These are phyloP conservation scores for Lentinula sp. DNA, from an alignment of 768 basidiomycete species.

Conservation along the genomic window DNA sequence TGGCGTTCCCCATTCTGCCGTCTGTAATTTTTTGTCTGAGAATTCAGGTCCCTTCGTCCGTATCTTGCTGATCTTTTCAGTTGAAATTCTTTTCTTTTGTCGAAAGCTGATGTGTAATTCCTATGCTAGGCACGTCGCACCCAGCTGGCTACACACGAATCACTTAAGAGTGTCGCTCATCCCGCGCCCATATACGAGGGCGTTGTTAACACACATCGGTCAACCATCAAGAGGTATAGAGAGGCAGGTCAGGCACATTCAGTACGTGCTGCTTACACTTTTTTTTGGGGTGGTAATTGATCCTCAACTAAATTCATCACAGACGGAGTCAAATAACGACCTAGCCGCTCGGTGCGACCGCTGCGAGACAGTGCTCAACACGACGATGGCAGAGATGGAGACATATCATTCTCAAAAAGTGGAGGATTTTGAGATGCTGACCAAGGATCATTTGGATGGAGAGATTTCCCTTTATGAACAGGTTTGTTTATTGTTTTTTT, in stretches of 20 bases:
- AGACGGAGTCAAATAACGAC: constrained; percentile 51
- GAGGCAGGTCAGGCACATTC: constrained; percentile 34
- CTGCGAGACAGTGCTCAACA: constrained; percentile 81
- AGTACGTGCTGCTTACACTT: constrained; percentile 19
- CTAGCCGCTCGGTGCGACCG: constrained; percentile 69
- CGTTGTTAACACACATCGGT: constrained; percentile 68
- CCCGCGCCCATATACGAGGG: constrained; percentile 71
- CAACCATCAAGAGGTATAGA: constrained; percentile 60
- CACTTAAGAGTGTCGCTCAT: constrained; percentile 70
- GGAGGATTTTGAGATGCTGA: constrained; percentile 57
- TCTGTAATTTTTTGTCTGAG: too few relatives aligned
- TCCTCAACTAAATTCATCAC: background rate
- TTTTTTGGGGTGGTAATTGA: background rate
- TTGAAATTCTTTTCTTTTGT: too few relatives aligned
- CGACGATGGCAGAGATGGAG: constrained; percentile 85
- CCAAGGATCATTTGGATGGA: constrained; percentile 68
- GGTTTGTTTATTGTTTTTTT: constrained; percentile 22
- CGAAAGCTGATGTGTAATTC: too few relatives aligned
- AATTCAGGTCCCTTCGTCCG: too few relatives aligned
- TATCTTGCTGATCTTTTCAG: too few relatives aligned
- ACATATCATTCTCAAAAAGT: constrained; percentile 68
- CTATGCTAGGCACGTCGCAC: constrained; percentile 57
- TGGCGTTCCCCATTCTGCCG: too few relatives aligned
- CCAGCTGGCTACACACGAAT: constrained; percentile 70
- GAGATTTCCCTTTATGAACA: constrained; percentile 76